A percentile compares a stretch with the other conserved stretches of the same genome.
phyloP scores from a whole-genome alignment of 2,329 filamentous ascomycete genomes.

The Scedosporium boydii region DNA sequence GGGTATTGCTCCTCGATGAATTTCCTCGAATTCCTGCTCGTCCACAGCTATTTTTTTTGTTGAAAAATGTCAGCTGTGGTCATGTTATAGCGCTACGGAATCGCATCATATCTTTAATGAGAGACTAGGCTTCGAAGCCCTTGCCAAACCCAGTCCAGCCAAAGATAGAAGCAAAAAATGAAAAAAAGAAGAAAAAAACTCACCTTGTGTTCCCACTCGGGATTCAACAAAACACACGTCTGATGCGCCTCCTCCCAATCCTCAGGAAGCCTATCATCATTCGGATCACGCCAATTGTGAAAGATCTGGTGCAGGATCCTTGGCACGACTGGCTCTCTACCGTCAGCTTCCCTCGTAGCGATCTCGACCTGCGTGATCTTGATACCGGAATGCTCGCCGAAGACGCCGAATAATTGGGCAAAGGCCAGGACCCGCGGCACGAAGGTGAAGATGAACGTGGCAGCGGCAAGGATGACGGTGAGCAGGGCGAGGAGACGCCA shows the following conservation, averaged over 20 bases:
- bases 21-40: constrained; percentile 40
- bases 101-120: no score
- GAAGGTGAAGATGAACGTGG: constrained; percentile 55
- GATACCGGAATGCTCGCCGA: constrained; percentile 16
- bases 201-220: constrained; percentile 66
- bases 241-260: constrained; percentile 57
- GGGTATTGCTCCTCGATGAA: constrained; percentile 63
- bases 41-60: no score
- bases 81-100: no score
- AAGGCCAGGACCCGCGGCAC: constrained; percentile 64
- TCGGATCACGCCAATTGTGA: constrained; percentile 16
- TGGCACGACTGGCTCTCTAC: no score
- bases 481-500: constrained; percentile 19
- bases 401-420: constrained; percentile 29
- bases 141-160: no score
- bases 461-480: constrained; percentile 53
- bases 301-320: no score
- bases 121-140: no score
- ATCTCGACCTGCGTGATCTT: constrained; percentile 6
- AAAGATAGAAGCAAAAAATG: no score
- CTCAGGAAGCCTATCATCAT: constrained; percentile 57
- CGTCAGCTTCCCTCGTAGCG: not conserved
- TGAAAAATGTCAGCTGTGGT: no score
- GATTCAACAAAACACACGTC: constrained; percentile 57
- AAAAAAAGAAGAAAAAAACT: constrained; percentile 11